A percentile compares a stretch with the other conserved stretches of the same genome.
These are phyloP conservation scores for Punica granatum DNA, from an alignment of 345 rosid species.

Conservation along the genomic window DNA sequence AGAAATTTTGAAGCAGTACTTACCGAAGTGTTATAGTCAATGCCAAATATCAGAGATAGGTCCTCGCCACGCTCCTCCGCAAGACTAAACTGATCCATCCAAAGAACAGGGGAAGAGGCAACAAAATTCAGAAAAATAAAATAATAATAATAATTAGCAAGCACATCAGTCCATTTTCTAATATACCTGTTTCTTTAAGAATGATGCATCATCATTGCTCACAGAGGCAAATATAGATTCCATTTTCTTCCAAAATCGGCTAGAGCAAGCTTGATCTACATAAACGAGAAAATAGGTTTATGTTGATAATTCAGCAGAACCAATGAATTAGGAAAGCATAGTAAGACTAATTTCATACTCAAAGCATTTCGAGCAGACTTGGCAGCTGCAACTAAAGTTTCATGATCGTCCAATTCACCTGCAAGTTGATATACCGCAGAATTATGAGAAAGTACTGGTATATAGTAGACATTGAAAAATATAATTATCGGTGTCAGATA, in stretches of 20 bases:
- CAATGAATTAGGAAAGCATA: conserved; percentile 11
- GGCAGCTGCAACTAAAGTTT: conserved; percentile 81
- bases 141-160: not conserved
- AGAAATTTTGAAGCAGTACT: not conserved
- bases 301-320: conserved; percentile 2
- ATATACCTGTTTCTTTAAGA: conserved; percentile 74
- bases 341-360: conserved; percentile 29
- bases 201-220: conserved; percentile 52
- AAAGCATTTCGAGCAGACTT: conserved; percentile 61
- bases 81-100: conserved; percentile 46
- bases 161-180: conserved; percentile 9
- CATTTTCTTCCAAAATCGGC: conserved; percentile 88
- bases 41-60: conserved; percentile 32
- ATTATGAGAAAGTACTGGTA: conserved; percentile 2
- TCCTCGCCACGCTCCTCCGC: conserved; percentile 67
- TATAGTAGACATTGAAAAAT: not conserved
- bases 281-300: conserved; percentile 14
- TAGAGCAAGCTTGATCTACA: conserved; percentile 63
- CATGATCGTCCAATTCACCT: conserved; percentile 86
- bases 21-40: conserved; percentile 50
- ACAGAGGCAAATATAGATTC: conserved; percentile 57
- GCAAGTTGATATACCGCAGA: conserved; percentile 16
- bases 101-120: conserved; percentile 14
- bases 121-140: conserved; percentile 1
- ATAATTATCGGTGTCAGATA: not conserved